Base-by-base conservation (phyloP, 2,329 filamentous ascomycete genomes). In the Mycosphaerelloides madeirae region DNA sequence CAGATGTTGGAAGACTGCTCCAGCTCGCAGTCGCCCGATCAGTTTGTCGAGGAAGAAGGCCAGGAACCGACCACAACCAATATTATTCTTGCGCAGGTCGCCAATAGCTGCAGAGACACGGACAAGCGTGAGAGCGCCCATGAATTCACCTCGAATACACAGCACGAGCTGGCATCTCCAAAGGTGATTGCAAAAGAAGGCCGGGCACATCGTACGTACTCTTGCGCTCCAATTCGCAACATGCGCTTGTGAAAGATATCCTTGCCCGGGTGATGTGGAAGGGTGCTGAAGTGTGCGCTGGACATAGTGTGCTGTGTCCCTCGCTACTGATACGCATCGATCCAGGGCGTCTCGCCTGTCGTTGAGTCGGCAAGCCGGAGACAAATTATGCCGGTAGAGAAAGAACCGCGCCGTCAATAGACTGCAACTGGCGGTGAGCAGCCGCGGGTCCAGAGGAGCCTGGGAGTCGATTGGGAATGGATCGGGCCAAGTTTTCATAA, bases 101-200 rank as follows among this genome's bases (percentile, higher is more conserved):
- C 84, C 83, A 44, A 96, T 83, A 1, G 80, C 78, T 1, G 81
- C 77, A 9, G 85, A 79, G 1, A 84, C 81, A 43, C 85, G 80
- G 9, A 91, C 75, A 55, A 90, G 88, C 2, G 80, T 78, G 9
- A 83, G 67, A 0, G 91, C 90, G 2, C 82, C 76, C 3, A 84
- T 79, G 60, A 84, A 85, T 40, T 87, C 83, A 32, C 83, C 83
- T 1, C 80, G 78, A 40, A 94, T 79, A 16, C 91, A 78, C 3
- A 96, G 73, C 44, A 96, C 81, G 1, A 97, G 75, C 1, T 85
- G 77, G 59, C 85, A 94, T 16, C 91, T 84, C 80, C 94, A 96
- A 34, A 95, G 75, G 63, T 97, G 93, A 12, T 80, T 81, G 44
- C 87, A 85, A 7, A 94, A 74, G 55, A 91, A 79, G 3, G 84